These are phyloP conservation scores for Symbiotaphrina buchneri DNA, from an alignment of 495 filamentous ascomycete species.

Conservation along the genomic window DNA sequence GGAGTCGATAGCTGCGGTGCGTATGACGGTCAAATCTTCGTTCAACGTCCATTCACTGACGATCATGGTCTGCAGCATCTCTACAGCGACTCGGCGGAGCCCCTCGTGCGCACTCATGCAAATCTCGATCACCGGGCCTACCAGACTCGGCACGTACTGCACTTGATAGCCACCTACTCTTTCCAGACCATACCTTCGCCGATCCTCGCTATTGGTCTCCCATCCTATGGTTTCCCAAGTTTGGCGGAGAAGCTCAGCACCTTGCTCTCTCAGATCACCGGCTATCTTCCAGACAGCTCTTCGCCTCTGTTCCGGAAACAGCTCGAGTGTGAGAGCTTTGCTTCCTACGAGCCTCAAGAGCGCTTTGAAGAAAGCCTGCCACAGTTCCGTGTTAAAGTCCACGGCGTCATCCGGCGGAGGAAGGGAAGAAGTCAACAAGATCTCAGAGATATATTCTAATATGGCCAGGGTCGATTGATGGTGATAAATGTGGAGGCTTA, in stretches of 20 bases:
- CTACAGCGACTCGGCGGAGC: conserved; percentile 68
- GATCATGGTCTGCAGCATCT: conserved; percentile 92
- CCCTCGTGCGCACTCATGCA: conserved; percentile 93
- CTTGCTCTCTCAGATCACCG: conserved; percentile 83
- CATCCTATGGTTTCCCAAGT: conserved; percentile 96
- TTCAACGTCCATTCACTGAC: conserved; percentile 96
- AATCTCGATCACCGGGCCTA: conserved; percentile 78
- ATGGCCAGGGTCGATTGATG: conserved; percentile 77
- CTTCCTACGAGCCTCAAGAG: conserved; percentile 77
- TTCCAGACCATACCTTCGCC: conserved; percentile 46
- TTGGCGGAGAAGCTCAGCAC: conserved; percentile 57
- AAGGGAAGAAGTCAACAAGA: conserved; percentile 56
- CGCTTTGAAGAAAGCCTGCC: conserved; percentile 81
- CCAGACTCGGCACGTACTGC: conserved; percentile 84
- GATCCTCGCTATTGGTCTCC: conserved; percentile 67
- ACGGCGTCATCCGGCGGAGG: conserved; percentile 85
- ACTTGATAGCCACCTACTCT: conserved; percentile 94
- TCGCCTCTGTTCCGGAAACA: conserved; percentile 90
- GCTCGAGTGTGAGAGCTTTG: conserved; percentile 74
- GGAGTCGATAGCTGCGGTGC: conserved; percentile 92
- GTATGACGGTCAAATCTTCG: conserved; percentile 74
- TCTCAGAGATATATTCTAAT: conserved; percentile 59
- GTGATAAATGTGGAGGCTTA: conserved; percentile 86
- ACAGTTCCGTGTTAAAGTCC: conserved; percentile 76
- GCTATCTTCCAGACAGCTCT: conserved; percentile 97